phyloP scores from a whole-genome alignment of 2,329 filamentous ascomycete genomes.

The Curvularia spicifera region DNA sequence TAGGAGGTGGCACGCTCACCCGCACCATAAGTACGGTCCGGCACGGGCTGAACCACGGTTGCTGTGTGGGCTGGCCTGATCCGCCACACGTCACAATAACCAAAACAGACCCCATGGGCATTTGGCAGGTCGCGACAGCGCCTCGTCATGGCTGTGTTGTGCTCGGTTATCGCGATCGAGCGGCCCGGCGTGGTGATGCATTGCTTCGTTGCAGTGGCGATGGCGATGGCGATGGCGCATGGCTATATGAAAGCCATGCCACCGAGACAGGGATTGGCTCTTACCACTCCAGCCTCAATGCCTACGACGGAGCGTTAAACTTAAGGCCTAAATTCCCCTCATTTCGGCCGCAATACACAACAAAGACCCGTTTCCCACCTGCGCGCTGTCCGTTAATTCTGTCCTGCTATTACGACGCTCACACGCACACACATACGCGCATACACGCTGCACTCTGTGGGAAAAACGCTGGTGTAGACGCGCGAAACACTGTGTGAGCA shows the following conservation, averaged over 20 bases:
- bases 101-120: neutral
- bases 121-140: neutral
- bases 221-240: neutral
- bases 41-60: neutral
- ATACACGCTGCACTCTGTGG: neutral
- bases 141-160: neutral
- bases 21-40: neutral
- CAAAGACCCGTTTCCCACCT: neutral
- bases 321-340: neutral
- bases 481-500: neutral
- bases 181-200: neutral
- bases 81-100: neutral
- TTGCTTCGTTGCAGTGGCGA: neutral
- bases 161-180: constrained; percentile 1
- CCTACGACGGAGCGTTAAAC: neutral
- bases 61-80: neutral
- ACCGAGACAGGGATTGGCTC: constrained; percentile 8
- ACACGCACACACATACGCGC: neutral
- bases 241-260: constrained; percentile 9
- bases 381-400: no score
- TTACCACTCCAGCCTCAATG: neutral
- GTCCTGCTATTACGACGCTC: neutral
- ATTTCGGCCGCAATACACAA: neutral
- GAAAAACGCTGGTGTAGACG: neutral
- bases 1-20: neutral